Evolutionary conservation across 352 stramenopile genomes (phyloP), one percentile per base, ranked within the genome.

Genomic region (Globisporangium echinulatum): DNA sequence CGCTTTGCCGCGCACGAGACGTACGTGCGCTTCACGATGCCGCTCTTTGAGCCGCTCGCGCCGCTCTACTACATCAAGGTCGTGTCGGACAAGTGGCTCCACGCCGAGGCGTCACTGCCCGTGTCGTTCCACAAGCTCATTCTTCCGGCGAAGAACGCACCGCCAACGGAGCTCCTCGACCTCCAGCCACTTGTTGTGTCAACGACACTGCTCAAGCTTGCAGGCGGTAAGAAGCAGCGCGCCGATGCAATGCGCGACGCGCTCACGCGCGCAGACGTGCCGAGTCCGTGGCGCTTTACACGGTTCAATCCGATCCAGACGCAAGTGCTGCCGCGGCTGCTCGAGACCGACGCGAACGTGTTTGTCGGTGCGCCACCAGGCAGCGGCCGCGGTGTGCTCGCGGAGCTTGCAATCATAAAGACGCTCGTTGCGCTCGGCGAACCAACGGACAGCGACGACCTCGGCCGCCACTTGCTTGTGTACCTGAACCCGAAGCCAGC

Each of bases 281-380:
- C 70, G 2, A 85, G 78, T 47, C 73, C 79, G 14, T 94, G 73
- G 73, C 70, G 69, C 4, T 97, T 98, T 56, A 83, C 85, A 37
- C 83, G 94, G 55, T 98, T 99, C 70, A 99, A 99, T 66, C 94
- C 97, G 11, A 98, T 99, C 53, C 98, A 99, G 79, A 99, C 98
- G 36, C 98, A 99, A 67, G 77, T 96, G 19, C 93, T 99, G 40
- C 89, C 96, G 46, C 94, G 97, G 50, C 75, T 99, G 15, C 87
- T 98, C 56, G 97, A 99, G 67, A 97, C 85, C 0, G 90, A 98
- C 44, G 87, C 82, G 44, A 99, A 98, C 60, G 79, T 97, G 50
- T 83, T 99, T 19, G 74, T 99, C 44, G 97, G 93, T 42, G 96
- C 96, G 8, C 96, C 97, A 14, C 90, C 94, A 33, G 97, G 97